Evolutionary conservation across 169 alveolate genomes (phyloP), one percentile per base, ranked within the genome.

Genomic region (Babesia ovis): DNA sequence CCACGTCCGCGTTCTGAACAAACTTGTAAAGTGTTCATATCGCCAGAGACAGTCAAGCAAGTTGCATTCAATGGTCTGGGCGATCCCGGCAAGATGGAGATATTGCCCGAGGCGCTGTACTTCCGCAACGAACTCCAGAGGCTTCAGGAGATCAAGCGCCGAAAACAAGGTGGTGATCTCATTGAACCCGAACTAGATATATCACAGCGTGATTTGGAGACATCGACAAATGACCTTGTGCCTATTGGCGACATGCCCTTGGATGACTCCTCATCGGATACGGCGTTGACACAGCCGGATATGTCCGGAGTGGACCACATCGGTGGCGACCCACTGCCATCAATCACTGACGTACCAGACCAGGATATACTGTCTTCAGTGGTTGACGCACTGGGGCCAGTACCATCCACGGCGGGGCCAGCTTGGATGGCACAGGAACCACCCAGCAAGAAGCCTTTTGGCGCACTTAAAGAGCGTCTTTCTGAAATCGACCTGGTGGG

Each of bases 91-190:
- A 57, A 59, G 32, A 9, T 72, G 39, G 75, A 60, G 48, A 72
- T 72, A 16, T 18, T 72, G 9, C 83, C 83, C 12, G 76, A 72
- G 54, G 57, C 58, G 20, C 8, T 54, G 25, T 72, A 72, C 45
- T 72, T 60, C 57, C 59, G 64, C 8, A 25, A 43, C 23, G 77
- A 72, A 41, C 57, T 72, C 9, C 68, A 72, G 48, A 32, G 74
- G 8, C 50, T 72, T 4, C 64, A 22, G 20, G 68, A 42, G 18
- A 20, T 41, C 35, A 57, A 39, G 42, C 53, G 68, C 32, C 45
- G 43, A 16, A 23, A 27, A 22, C 41, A 60, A 41, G 20, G 74
- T 25, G 58, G 67, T 64, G 31, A 32, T 25, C 25, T n/a, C 42
- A 60, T 1, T 22, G 75, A 32, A 18, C 46, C 46, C 14, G 76